Conservation (phyloP, 2,329 filamentous ascomycete genomes). For the Byssoonygena ceratinophila region DNA sequence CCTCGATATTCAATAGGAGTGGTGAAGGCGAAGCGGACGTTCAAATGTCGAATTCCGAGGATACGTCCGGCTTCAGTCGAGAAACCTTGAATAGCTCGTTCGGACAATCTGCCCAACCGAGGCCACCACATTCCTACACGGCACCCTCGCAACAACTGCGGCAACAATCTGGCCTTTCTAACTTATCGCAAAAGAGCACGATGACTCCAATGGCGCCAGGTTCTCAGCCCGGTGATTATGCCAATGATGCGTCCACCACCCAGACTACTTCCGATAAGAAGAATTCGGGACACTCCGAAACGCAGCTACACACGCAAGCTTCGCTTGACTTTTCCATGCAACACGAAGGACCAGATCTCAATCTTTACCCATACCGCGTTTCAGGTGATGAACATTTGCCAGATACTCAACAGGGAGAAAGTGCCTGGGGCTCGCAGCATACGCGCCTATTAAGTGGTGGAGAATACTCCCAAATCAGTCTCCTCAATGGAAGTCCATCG, state of each 20-base stretch:
- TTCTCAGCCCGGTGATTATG: constrained; percentile 51
- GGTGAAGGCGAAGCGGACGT: constrained; percentile 42
- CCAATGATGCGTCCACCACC: constrained; percentile 86
- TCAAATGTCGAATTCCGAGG: constrained; percentile 49
- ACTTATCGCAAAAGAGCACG: constrained; percentile 40
- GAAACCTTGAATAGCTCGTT: constrained; percentile 42
- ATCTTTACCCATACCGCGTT: constrained; percentile 40
- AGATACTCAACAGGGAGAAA: constrained; percentile 49
- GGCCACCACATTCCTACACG: constrained; percentile 37
- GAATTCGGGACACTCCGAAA: constrained; percentile 63
- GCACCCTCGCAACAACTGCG: constrained; percentile 38
- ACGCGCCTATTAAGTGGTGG: constrained; percentile 19
- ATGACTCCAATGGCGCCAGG: constrained; percentile 50
- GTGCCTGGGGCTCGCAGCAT: constrained; percentile 27
- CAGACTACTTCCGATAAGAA: constrained; percentile 69
- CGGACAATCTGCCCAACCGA: constrained; percentile 42
- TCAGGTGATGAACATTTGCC: constrained; percentile 50
- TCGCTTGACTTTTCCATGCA: constrained; percentile 28
- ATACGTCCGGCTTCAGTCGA: constrained; percentile 32
- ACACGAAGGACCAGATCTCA: constrained; percentile 46
- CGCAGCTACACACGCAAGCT: constrained; percentile 58
- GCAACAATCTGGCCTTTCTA: constrained; percentile 38
- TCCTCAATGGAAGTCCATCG: constrained; percentile 29
- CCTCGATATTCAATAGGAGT: constrained; percentile 25
- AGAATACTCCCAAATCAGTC: constrained; percentile 25